Percentiles rank a stretch among this genome's conserved stretches.
Evolutionary conservation across 345 rosid species (phyloP).

Genomic region (Tarenaya hassleriana): DNA sequence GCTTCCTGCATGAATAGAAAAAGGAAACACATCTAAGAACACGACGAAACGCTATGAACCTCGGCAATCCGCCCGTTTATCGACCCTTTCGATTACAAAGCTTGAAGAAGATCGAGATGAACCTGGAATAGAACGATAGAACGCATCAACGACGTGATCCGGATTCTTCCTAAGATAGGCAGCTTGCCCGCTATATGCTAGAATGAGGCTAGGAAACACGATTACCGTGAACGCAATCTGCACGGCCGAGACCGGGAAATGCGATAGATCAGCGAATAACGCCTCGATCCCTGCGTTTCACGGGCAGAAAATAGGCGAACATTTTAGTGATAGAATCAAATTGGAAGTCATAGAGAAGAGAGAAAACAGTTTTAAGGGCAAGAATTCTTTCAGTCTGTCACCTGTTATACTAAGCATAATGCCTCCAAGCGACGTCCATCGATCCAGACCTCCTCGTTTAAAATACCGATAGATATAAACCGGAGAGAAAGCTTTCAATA

Average conservation of each 20-base stretch:
- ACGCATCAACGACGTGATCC: constrained; percentile 69
- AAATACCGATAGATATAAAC: constrained; percentile 66
- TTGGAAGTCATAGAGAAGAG: neutral
- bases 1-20: constrained; percentile 16
- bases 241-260: constrained; percentile 82
- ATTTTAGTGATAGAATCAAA: constrained; percentile 2
- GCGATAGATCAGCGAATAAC: constrained; percentile 83
- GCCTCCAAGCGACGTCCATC: constrained; percentile 87
- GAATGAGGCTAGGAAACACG: constrained; percentile 89
- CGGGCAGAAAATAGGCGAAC: no score
- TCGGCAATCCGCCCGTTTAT: neutral
- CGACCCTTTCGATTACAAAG: neutral
- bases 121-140: constrained; percentile 94
- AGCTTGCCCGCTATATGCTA: constrained; percentile 96
- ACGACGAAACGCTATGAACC: neutral
- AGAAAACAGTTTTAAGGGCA: constrained; percentile 1
- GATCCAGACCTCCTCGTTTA: constrained; percentile 62
- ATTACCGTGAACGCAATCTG: constrained; percentile 77
- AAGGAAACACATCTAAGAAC: neutral
- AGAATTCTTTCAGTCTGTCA: constrained; percentile 23
- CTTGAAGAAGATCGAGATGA: constrained; percentile 3
- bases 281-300: constrained; percentile 84
- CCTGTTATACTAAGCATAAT: constrained; percentile 93
- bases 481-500: constrained; percentile 82
- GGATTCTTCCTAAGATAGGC: constrained; percentile 59